phyloP scores from a whole-genome alignment of 2,329 filamentous ascomycete genomes.

The Colletotrichum sp. region DNA sequence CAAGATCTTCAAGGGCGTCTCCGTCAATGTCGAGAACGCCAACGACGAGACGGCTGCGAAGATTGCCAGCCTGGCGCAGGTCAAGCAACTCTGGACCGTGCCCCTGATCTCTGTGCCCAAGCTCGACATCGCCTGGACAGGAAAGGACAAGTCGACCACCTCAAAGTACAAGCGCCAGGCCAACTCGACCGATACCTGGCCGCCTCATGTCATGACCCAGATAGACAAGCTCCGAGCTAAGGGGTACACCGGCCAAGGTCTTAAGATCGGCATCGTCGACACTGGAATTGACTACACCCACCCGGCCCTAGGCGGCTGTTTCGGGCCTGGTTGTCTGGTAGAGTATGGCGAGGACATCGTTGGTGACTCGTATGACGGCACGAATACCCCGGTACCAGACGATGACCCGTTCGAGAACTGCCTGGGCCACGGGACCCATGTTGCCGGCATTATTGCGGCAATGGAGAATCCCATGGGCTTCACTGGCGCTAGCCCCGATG shows the following conservation, averaged over 20 bases:
- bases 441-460: constrained; percentile 50
- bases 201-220: constrained; percentile 62
- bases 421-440: constrained; percentile 47
- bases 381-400: constrained; percentile 35
- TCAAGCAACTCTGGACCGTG: constrained; percentile 57
- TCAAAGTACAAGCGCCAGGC: constrained; percentile 7
- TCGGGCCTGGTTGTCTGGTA: constrained; percentile 50
- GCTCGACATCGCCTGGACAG: constrained; percentile 46
- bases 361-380: constrained; percentile 37
- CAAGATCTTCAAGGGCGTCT: constrained; percentile 48
- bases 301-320: constrained; percentile 51
- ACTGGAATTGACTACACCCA: constrained; percentile 50
- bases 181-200: constrained; percentile 39
- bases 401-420: constrained; percentile 43
- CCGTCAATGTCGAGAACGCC: constrained; percentile 53
- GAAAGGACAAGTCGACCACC: constrained; percentile 17
- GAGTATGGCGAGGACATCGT: constrained; percentile 47
- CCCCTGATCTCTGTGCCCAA: constrained; percentile 45
- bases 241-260: constrained; percentile 53
- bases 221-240: constrained; percentile 55
- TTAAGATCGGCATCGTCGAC: constrained; percentile 59
- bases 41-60: constrained; percentile 44
- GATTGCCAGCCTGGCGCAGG: constrained; percentile 44
- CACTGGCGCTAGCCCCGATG: constrained; percentile 43
- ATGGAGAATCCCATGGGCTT: constrained; percentile 38